A percentile compares a stretch with the other conserved stretches of the same genome.
phyloP scores from a whole-genome alignment of 306 rosid genomes.

The Trifolium fragiferum region DNA sequence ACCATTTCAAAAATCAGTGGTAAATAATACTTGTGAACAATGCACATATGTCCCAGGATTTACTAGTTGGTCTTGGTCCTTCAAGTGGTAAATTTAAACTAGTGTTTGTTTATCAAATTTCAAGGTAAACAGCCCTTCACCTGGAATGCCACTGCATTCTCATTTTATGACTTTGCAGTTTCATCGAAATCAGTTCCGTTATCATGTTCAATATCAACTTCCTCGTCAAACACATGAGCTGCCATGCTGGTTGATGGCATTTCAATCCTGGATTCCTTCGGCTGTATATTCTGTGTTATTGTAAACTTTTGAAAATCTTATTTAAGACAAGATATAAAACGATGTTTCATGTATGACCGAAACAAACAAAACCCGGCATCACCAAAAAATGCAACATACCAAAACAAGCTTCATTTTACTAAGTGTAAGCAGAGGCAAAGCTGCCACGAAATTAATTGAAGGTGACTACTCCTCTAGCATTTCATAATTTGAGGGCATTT shows the following conservation, averaged over 20 bases:
- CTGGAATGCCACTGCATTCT: constrained; percentile 50
- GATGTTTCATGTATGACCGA: constrained; percentile 14
- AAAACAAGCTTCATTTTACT: too few relatives aligned
- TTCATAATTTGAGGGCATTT: too few relatives aligned
- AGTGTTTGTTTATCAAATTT: too few relatives aligned
- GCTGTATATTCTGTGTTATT: constrained; percentile 48
- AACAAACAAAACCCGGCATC: constrained; percentile 5
- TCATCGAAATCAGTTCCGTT: constrained; percentile 45
- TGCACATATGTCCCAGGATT: too few relatives aligned
- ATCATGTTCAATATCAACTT: constrained; percentile 71
- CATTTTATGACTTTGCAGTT: constrained; percentile 47
- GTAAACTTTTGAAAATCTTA: constrained; percentile 18
- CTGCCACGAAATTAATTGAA: too few relatives aligned
- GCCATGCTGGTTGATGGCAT: constrained; percentile 84
- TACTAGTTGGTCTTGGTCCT: too few relatives aligned
- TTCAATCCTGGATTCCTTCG: constrained; percentile 60
- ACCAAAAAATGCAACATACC: constrained; percentile 24
- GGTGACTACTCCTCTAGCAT: too few relatives aligned
- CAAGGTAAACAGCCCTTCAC: not conserved
- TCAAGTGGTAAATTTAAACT: too few relatives aligned
- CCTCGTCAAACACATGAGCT: constrained; percentile 79
- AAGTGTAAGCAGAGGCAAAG: too few relatives aligned
- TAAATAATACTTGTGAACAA: too few relatives aligned
- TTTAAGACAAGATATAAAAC: constrained; percentile 25
- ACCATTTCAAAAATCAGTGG: too few relatives aligned